These are phyloP conservation scores for Triticum dicoccoides DNA, from an alignment of 176 grass and related monocot species.

Conservation along the genomic window DNA sequence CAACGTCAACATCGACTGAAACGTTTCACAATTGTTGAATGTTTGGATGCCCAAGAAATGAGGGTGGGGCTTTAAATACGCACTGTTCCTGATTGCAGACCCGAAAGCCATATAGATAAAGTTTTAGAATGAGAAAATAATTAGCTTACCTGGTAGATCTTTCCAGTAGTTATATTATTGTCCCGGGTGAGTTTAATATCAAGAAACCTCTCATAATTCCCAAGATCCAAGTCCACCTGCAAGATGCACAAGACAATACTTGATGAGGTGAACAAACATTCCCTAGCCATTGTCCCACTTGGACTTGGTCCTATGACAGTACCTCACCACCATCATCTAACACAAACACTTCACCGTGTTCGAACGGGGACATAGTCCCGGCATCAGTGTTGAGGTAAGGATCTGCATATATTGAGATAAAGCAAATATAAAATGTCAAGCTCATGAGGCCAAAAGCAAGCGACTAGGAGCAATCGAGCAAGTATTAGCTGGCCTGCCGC, in stretches of 20 bases:
- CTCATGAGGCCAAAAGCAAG: constrained; percentile 23
- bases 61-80: not conserved
- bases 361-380: constrained; percentile 64
- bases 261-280: not conserved
- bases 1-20: constrained; percentile 9
- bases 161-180: constrained; percentile 81
- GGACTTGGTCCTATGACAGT: constrained; percentile 18
- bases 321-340: constrained; percentile 77
- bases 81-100: not conserved
- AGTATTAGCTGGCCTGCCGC: constrained; percentile 46
- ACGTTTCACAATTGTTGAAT: constrained; percentile 10
- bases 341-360: constrained; percentile 68
- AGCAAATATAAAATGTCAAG: constrained; percentile 32
- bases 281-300: not conserved
- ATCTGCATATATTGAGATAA: constrained; percentile 41
- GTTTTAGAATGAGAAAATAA: no score
- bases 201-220: constrained; percentile 77
- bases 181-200: constrained; percentile 67
- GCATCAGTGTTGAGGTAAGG: constrained; percentile 69
- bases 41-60: not conserved
- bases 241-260: constrained; percentile 20
- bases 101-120: no score
- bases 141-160: constrained; percentile 62
- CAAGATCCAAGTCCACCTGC: constrained; percentile 76
- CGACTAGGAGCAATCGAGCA: constrained; percentile 27